These are phyloP conservation scores for Schwanniomyces pseudopolymorphus DNA, from an alignment of 805 yeast species.

Conservation along the genomic window DNA sequence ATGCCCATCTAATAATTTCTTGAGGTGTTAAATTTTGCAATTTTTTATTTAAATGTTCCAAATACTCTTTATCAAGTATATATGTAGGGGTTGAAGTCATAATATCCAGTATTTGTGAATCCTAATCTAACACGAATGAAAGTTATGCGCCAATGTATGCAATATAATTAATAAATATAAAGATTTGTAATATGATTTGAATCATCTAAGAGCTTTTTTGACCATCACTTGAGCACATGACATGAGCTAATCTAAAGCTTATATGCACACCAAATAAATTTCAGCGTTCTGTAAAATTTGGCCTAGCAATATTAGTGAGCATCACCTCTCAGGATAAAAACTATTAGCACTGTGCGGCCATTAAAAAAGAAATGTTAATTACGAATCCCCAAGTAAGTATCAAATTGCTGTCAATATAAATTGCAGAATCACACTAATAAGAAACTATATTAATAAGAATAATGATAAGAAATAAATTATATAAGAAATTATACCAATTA, in stretches of 20 bases:
- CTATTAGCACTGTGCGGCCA: too few relatives aligned
- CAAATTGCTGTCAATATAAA: too few relatives aligned
- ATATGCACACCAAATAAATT: background rate
- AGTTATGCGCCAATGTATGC: background rate
- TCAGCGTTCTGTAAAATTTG: background rate
- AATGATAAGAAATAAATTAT: too few relatives aligned
- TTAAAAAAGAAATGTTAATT: too few relatives aligned
- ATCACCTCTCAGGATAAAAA: background rate
- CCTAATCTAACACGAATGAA: background rate
- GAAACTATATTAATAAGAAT: too few relatives aligned
- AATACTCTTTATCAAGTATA: conserved; percentile 48
- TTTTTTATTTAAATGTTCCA: conserved; percentile 64
- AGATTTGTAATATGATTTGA: background rate
- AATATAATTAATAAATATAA: too few relatives aligned
- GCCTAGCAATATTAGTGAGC: too few relatives aligned
- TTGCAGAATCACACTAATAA: too few relatives aligned
- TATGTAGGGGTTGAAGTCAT: conserved; percentile 7
- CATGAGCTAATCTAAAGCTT: background rate
- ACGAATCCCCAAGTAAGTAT: too few relatives aligned
- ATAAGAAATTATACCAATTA: too few relatives aligned
- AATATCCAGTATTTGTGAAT: background rate
- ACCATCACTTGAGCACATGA: background rate
- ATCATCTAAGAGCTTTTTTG: background rate
- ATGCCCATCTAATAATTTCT: conserved; percentile 79
- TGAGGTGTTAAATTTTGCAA: conserved; percentile 60